phyloP scores from a whole-genome alignment of 768 basidiomycete genomes.

The Tulasnella sp. region DNA sequence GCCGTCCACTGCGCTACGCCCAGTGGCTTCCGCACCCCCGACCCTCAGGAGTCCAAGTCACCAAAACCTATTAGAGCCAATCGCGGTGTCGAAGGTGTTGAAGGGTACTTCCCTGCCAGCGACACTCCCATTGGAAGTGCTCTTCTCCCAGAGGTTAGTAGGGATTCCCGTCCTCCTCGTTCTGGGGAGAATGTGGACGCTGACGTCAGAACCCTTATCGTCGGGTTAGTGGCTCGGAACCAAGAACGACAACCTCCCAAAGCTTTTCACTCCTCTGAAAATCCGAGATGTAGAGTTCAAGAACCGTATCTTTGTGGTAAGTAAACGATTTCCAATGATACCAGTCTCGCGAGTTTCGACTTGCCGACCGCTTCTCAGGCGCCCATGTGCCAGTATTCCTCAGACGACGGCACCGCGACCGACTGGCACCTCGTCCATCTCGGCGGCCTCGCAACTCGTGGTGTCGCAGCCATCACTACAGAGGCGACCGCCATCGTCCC shows the following conservation, averaged over 20 bases:
- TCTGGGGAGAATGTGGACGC: not conserved
- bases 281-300: conserved; percentile 58
- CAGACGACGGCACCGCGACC: conserved; percentile 64
- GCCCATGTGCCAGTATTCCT: conserved; percentile 80
- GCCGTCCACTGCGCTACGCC: not conserved
- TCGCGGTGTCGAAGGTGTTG: conserved; percentile 41
- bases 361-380: conserved; percentile 34
- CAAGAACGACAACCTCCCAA: conserved; percentile 46
- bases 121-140: conserved; percentile 48
- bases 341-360: not conserved
- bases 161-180: conserved; percentile 17
- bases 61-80: conserved; percentile 29
- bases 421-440: conserved; percentile 81
- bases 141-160: conserved; percentile 29
- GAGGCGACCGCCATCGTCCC: conserved; percentile 73
- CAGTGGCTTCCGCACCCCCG: not conserved
- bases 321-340: conserved; percentile 23
- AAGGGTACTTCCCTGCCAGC: conserved; percentile 54
- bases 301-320: conserved; percentile 63
- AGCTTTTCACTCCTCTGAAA: conserved; percentile 58
- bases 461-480: conserved; percentile 59
- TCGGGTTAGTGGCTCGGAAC: conserved; percentile 23
- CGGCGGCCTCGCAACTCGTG: conserved; percentile 61
- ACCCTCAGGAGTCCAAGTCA: not conserved
- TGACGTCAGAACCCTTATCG: not conserved